Conservation (phyloP, 2,329 filamentous ascomycete species). For the Huntiella omanensis region DNA sequence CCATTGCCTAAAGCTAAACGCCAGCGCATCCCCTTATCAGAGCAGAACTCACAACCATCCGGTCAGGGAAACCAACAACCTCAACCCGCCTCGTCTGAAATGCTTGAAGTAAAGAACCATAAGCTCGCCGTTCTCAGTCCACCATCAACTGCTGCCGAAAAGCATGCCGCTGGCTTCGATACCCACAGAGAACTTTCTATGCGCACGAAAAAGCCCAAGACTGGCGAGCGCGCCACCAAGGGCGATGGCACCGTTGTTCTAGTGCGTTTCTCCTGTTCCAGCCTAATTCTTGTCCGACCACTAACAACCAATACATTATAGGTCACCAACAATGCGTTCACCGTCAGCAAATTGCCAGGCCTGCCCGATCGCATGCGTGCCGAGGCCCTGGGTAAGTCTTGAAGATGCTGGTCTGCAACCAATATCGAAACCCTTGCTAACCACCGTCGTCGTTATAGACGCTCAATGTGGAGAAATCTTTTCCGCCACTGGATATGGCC, state of each 20-base stretch:
- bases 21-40: conserved; percentile 36
- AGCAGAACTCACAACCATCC: conserved; percentile 30
- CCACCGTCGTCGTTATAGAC: conserved; percentile 22
- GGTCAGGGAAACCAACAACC: conserved; percentile 16
- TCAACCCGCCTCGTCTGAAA: conserved; percentile 28
- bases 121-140: conserved; percentile 25
- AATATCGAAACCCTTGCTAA: neutral
- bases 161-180: conserved; percentile 26
- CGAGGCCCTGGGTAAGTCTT: conserved; percentile 40
- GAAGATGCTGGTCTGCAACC: conserved; percentile 7
- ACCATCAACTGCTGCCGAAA: conserved; percentile 15
- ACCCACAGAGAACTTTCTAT: conserved; percentile 34
- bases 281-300: neutral
- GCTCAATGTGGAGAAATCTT: conserved; percentile 48
- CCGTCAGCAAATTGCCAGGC: conserved; percentile 65
- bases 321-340: conserved; percentile 73
- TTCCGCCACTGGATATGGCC: conserved; percentile 50
- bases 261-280: conserved; percentile 25
- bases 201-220: conserved; percentile 42
- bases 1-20: conserved; percentile 46
- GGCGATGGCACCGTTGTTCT: conserved; percentile 49
- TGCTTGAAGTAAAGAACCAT: conserved; percentile 35
- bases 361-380: conserved; percentile 59
- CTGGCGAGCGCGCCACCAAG: conserved; percentile 43
- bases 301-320: conserved; percentile 19